phyloP scores from a whole-genome alignment of 2,329 filamentous ascomycete genomes.

The Phialophora tarda region DNA sequence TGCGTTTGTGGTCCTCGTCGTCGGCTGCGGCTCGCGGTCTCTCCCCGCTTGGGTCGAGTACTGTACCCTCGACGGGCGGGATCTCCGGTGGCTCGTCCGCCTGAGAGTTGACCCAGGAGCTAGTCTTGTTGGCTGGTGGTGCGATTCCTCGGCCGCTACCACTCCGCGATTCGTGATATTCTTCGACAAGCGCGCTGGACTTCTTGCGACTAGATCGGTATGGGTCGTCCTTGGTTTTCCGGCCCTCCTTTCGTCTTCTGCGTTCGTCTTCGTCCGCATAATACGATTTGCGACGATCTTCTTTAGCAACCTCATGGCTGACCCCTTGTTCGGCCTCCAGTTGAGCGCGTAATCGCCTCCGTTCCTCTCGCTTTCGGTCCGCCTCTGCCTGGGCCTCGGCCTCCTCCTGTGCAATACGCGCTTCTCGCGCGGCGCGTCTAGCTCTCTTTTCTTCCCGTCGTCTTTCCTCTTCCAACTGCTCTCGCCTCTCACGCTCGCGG shows the following conservation, averaged over 20 bases:
- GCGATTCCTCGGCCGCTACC: constrained; percentile 39
- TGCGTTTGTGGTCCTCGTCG: constrained; percentile 40
- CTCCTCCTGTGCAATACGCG: constrained; percentile 43
- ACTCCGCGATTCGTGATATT: constrained; percentile 45
- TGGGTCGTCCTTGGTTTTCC: constrained; percentile 45
- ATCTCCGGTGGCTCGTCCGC: constrained; percentile 55
- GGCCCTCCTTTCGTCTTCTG: constrained; percentile 39
- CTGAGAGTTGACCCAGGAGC: constrained; percentile 57
- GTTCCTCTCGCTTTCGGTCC: constrained; percentile 48
- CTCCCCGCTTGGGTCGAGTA: constrained; percentile 48
- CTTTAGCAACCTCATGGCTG: constrained; percentile 34
- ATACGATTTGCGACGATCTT: constrained; percentile 45
- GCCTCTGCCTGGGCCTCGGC: constrained; percentile 45
- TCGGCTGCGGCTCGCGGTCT: constrained; percentile 41
- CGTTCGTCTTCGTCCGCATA: constrained; percentile 41
- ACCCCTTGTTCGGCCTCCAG: constrained; percentile 37
- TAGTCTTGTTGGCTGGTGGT: constrained; percentile 52
- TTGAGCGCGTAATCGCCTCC: constrained; percentile 36
- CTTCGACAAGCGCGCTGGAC: constrained; percentile 41
- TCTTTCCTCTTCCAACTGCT: constrained; percentile 63
- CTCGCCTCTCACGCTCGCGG: constrained; percentile 56
- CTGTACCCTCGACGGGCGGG: constrained; percentile 53
- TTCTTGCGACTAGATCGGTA: constrained; percentile 37
- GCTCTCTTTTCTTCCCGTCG: constrained; percentile 65
- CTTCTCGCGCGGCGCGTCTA: constrained; percentile 51